Evolutionary conservation across 306 rosid species (phyloP), one percentile per base, ranked within the genome.

Genomic region (Cucurbita maxima): DNA sequence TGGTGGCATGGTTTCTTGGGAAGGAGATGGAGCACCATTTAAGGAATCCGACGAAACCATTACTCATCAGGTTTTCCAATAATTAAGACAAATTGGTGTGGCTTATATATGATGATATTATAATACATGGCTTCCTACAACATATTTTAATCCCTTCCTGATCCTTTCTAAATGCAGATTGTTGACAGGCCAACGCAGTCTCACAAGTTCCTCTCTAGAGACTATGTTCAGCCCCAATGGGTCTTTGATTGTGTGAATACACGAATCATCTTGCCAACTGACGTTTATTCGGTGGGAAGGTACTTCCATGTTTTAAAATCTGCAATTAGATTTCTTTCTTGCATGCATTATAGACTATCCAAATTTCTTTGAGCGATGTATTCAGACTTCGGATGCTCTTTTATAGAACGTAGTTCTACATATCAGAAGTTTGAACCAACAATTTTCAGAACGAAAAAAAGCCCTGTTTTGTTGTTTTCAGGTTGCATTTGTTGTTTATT

Each of bases 171-270:
- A 83, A 77, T 79, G 56, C 61, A 94, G 98, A 83, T 94, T 74
- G 92, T 94, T 60, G 98, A 94, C 66, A 80, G 96, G 83, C 92
- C 92, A 16, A 10, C 86, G 38, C 96, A 84, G 75, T 83, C 84
- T 47, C 96, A 86, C 78, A 84, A 77, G 80, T 85, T 85, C 67
- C 87, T 80, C 69, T 83, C 92, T 20, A 89, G 98, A 73, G 92
- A 86, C 66, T 94, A 94, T 77, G 89, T 89, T 77, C 98, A 94
- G 84, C 98, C 98, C 16, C 98, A 94, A 66, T 94, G 98, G 98
- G 72, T 94, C 53, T 94, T 59, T 84, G 98, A 90, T 73, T 89
- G 85, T 81, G 83, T 94, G 59, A 94, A 94, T 82, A 93, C 96
- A 12, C 82, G 84, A 5, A 84, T 88, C 44, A 81, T 94, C 84